Conservation (phyloP, 83 land plant genomes). For the Larix sibirica region DNA sequence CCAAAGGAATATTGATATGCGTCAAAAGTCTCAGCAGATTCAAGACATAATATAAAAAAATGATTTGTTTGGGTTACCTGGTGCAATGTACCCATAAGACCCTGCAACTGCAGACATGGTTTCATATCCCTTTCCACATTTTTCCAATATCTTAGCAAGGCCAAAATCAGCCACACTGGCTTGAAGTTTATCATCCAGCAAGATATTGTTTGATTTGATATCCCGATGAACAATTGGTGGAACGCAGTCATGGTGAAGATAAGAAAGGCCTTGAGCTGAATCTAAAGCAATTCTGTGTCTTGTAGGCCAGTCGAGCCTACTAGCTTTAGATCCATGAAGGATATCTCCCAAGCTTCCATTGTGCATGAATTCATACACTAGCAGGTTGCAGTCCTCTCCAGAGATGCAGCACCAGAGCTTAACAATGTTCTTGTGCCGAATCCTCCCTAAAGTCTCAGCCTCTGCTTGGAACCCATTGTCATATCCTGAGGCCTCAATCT, state of each 20-base stretch:
- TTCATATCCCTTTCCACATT: slow-evolving; percentile 42
- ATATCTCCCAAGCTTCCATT: slow-evolving; percentile 77
- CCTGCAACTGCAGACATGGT: slow-evolving; percentile 65
- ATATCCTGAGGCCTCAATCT: slow-evolving; percentile 19
- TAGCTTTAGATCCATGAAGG: slow-evolving; percentile 41
- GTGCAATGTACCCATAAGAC: slow-evolving; percentile 78
- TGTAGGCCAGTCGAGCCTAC: slow-evolving; percentile 57
- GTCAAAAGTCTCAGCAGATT: not conserved
- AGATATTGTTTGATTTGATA: slow-evolving; percentile 70
- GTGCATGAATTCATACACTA: slow-evolving; percentile 82
- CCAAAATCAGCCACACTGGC: slow-evolving; percentile 82
- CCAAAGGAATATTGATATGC: not conserved
- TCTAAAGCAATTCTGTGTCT: slow-evolving; percentile 65
- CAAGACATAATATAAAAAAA: not conserved
- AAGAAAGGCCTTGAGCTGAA: slow-evolving; percentile 73
- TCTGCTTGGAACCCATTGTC: slow-evolving; percentile 53
- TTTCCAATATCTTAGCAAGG: slow-evolving; percentile 68
- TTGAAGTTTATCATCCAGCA: slow-evolving; percentile 53
- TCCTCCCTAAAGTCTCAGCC: slow-evolving; percentile 63
- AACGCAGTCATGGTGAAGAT: slow-evolving; percentile 70
- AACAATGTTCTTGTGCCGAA: slow-evolving; percentile 72
- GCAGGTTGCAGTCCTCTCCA: slow-evolving; percentile 39
- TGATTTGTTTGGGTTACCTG: slow-evolving; percentile 42
- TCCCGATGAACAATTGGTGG: slow-evolving; percentile 77
- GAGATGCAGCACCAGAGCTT: slow-evolving; percentile 66